Evolutionary conservation across 805 yeast genomes (phyloP).

Genomic region (Helenozyma baotianmanensis): DNA sequence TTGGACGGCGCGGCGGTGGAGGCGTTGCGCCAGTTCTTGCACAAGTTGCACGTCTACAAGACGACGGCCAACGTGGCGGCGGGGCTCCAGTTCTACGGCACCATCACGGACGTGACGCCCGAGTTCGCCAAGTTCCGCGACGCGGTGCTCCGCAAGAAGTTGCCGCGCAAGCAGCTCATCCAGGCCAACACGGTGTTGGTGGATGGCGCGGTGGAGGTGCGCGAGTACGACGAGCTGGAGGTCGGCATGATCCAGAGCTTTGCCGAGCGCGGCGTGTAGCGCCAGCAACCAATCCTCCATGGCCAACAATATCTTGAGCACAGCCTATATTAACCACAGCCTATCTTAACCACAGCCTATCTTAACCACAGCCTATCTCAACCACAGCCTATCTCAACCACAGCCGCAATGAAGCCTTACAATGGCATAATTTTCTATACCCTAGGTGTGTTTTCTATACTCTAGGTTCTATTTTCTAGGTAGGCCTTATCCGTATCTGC

Average conservation of each 20-base stretch:
- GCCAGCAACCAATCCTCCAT: too few relatives aligned
- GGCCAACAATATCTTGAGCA: too few relatives aligned
- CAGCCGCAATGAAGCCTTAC: too few relatives aligned
- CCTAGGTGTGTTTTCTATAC: too few relatives aligned
- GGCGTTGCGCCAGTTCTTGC: conserved; percentile 67
- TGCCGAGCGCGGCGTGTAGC: conserved; percentile 43
- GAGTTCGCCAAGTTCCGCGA: conserved; percentile 65
- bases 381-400: too few relatives aligned
- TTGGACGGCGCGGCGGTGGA: conserved; percentile 67
- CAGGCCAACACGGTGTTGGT: conserved; percentile 69
- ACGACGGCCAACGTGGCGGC: conserved; percentile 65
- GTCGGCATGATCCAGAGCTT: conserved; percentile 78
- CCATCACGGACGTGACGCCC: conserved; percentile 62
- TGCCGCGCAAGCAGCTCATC: conserved; percentile 79
- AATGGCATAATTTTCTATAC: too few relatives aligned
- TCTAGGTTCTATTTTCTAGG: too few relatives aligned
- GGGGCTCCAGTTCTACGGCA: conserved; percentile 61
- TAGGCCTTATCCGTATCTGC: too few relatives aligned
- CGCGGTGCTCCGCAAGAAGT: conserved; percentile 62
- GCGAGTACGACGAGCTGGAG: conserved; percentile 70
- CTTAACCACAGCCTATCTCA: too few relatives aligned
- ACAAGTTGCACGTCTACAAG: conserved; percentile 73
- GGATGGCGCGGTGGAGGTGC: conserved; percentile 46
- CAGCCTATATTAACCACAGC: too few relatives aligned
- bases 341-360: too few relatives aligned